Percentiles rank a stretch among this genome's conserved stretches.
Evolutionary conservation across 2,329 filamentous ascomycete species (phyloP).

Genomic region (Diaporthe helianthi): DNA sequence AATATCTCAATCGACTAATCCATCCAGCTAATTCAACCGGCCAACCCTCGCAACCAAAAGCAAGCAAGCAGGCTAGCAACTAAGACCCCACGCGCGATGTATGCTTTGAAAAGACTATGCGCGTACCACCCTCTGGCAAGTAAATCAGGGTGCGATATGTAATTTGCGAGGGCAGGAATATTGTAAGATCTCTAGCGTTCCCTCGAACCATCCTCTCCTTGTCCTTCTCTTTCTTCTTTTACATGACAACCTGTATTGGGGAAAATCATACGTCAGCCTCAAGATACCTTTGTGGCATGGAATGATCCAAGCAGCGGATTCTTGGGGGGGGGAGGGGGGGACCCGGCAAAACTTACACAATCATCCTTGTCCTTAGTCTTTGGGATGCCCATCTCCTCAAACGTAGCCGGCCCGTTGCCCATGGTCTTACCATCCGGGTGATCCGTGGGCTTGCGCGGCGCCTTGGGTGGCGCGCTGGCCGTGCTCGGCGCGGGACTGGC

Average conservation of each 20-base stretch:
- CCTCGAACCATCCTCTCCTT: not conserved
- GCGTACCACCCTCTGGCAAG: not conserved
- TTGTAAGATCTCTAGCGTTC: not conserved
- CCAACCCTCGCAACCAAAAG: not conserved
- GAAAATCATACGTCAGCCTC: not conserved
- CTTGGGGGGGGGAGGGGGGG: no score
- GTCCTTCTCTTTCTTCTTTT: not conserved
- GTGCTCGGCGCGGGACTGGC: slow-evolving; percentile 31
- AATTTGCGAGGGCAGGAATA: not conserved
- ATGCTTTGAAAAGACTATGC: slow-evolving; percentile 6
- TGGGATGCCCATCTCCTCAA: slow-evolving; percentile 97
- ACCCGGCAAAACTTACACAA: slow-evolving; percentile 70
- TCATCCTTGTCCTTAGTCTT: slow-evolving; percentile 83
- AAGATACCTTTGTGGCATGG: not conserved
- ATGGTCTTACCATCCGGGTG: slow-evolving; percentile 49
- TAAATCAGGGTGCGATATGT: not conserved
- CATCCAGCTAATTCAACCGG: not conserved
- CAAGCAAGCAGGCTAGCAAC: not conserved
- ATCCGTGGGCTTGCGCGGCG: slow-evolving; percentile 43
- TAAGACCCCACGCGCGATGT: not conserved
- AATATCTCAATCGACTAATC: not conserved
- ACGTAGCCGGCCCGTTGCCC: slow-evolving; percentile 87
- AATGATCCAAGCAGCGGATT: not conserved
- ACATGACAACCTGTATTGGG: slow-evolving; percentile 5
- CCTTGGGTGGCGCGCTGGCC: slow-evolving; percentile 23